phyloP scores from a whole-genome alignment of 306 rosid genomes.

The Spatholobus suberectus region DNA sequence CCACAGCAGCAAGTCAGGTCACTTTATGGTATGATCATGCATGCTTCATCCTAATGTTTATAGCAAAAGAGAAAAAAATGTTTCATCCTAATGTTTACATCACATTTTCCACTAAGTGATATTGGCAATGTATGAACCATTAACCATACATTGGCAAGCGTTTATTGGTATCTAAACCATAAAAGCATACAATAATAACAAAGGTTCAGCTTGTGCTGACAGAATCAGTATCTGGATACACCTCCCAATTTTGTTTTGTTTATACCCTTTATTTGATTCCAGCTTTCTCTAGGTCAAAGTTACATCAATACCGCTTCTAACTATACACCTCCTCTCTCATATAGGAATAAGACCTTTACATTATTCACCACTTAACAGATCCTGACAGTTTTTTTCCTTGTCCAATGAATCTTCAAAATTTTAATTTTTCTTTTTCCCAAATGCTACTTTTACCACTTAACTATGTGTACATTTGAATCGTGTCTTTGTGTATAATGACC shows the following conservation, averaged over 20 bases:
- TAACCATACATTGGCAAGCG: neutral
- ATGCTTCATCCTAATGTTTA: neutral
- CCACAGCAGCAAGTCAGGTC: constrained; percentile 7
- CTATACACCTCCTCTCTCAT: no score
- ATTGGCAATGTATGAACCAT: no score
- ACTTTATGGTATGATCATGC: neutral
- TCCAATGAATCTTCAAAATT: no score
- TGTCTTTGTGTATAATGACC: no score
- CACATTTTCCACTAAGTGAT: constrained; percentile 4
- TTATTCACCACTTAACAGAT: no score
- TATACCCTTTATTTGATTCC: neutral
- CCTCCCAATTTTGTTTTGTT: neutral
- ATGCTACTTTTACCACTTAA: no score
- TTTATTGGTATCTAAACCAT: neutral
- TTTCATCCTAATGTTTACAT: neutral
- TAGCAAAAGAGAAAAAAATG: no score
- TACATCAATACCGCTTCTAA: no score
- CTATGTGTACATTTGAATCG: no score
- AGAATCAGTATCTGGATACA: neutral
- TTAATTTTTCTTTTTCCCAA: no score
- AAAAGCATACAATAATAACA: neutral
- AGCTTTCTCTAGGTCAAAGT: neutral
- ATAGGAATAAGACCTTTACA: no score
- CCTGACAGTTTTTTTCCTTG: no score
- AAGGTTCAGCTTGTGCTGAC: neutral